Base-by-base conservation (phyloP, 1,139 yeast species). In the Saccharomycopsis hybrid region DNA sequence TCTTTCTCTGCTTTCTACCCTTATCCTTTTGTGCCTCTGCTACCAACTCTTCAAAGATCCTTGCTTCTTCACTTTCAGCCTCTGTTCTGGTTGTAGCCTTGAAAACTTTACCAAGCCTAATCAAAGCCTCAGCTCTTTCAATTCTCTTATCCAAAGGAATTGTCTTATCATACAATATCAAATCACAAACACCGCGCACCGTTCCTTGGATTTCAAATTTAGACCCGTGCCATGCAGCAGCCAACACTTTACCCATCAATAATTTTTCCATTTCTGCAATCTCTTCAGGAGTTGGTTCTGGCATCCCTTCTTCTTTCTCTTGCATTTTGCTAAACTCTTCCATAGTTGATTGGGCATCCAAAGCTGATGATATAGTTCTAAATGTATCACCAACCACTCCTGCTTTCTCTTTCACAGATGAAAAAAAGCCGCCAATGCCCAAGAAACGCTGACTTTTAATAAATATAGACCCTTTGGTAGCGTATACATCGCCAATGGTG, bases 141-240 rank as follows among this genome's bases (percentile, higher is more conserved):
- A 80, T 62, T 49, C 92, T 74, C 55, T 78, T 80, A 4, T 67
- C 65, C 41, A 77, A 62, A 1, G 79, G 68, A 4, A 80, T 85
- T 1, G 71, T 69, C 47, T 72, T 67, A 62, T 85, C 87, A 55
- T 75, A 65, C 48, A 92, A 70, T 3, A 89, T 82, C 44, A 67
- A 69, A 62, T 89, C 96, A 64, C 96, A 90, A 13, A 90, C 97
- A 27, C 80, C 87, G 53, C 97, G 71, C 36, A 88, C 73, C 0
- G 95, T 87, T n/a, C 92, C 78, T 62, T 86, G 92, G 52, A 90
- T 85, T 65, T 90, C 98, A 65, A 82, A 83, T 59, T 81, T 82
- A 27, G 96, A 86, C 0, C 97, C 97, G 46, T 85, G 83, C 98
- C 98, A 90, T 7, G 97, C 96, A 0, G 97, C 97, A 3, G 94